Base-by-base conservation (phyloP, 2,329 filamentous ascomycete genomes). In the Emericellopsis cladophorae region DNA sequence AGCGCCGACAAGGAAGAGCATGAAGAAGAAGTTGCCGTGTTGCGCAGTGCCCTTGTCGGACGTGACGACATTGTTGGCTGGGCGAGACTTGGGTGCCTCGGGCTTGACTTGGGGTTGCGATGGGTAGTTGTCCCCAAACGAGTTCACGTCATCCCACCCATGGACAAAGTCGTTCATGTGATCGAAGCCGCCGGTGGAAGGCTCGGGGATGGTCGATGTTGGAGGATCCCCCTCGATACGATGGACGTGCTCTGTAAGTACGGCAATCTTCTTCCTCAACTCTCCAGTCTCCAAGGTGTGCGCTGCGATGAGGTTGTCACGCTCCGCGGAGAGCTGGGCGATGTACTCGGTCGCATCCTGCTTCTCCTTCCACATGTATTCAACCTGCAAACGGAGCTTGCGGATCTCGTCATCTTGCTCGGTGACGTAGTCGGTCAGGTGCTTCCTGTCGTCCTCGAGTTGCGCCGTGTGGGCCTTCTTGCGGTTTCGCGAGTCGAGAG, bases 401-500 rank as follows among this genome's bases (percentile, higher is more conserved):
- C 68, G 67, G 48, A 94, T 67, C 50, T 86, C 80, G 44, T 92
- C 83, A 56, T 95, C 85, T 55, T 95, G 72, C 42, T 81, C 74
- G 49, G 67, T 75, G 56, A 95, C 84, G 56, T 84, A 67, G 51
- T 76, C 74, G 42, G 81, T 84, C 67, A 79, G 93, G 44, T 84
- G 77, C 70, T 95, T 95, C 74, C 96, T 95, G 68, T 96, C 90
- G 60, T 92, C 84, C 62, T 96, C 92, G 36, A 96, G 77, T 52
- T 92, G 81, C 66, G 96, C 92, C 29, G 92, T 96, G 66, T 96
- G 90, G 65, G 87, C 84, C 76, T 96, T 96, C 74, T 96, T 98
- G 53, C 92, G 81, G 63, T 96, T 90, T 50, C 92, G 80, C 36
- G 92, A 96, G 66, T 96, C 90, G 53, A 98, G 83, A 50, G 87